A percentile compares a stretch with the other conserved stretches of the same genome.
phyloP scores from a whole-genome alignment of 495 filamentous ascomycete species.

The Penicillium canescens region DNA sequence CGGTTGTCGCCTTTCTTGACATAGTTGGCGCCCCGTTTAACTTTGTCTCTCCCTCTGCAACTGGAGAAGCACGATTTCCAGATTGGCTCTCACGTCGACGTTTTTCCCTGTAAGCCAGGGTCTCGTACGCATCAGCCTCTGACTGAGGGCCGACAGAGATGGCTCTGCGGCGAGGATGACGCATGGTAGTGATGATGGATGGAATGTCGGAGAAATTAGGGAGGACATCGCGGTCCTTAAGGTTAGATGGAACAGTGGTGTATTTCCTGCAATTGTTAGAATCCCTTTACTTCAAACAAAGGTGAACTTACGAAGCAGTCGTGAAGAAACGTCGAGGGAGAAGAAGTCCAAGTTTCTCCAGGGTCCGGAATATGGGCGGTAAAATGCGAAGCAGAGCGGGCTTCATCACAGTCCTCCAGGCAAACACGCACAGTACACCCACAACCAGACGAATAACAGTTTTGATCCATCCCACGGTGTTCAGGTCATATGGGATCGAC shows the following conservation, averaged over 20 bases:
- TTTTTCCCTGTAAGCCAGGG: slow-evolving; percentile 86
- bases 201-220: slow-evolving; percentile 84
- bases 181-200: slow-evolving; percentile 71
- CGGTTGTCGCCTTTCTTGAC: slow-evolving; percentile 37
- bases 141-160: slow-evolving; percentile 94
- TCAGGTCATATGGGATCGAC: slow-evolving; percentile 64
- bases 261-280: slow-evolving; percentile 61
- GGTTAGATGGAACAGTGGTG: slow-evolving; percentile 72
- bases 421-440: slow-evolving; percentile 80
- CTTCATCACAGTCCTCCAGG: slow-evolving; percentile 87
- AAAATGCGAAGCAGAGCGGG: slow-evolving; percentile 73
- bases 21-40: slow-evolving; percentile 16
- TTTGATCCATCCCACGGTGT: slow-evolving; percentile 60
- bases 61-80: slow-evolving; percentile 27
- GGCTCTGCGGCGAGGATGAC: slow-evolving; percentile 75
- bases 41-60: slow-evolving; percentile 18
- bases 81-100: slow-evolving; percentile 72
- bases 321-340: slow-evolving; percentile 88
- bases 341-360: slow-evolving; percentile 75
- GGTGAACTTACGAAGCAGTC: slow-evolving; percentile 67
- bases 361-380: slow-evolving; percentile 82
- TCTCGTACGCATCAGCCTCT: slow-evolving; percentile 93
- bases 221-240: slow-evolving; percentile 83
- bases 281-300: not conserved
- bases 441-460: slow-evolving; percentile 66